Evolutionary conservation across 371 early-diverging fungal species (phyloP).

Genomic region (Parasitella parasitica): DNA sequence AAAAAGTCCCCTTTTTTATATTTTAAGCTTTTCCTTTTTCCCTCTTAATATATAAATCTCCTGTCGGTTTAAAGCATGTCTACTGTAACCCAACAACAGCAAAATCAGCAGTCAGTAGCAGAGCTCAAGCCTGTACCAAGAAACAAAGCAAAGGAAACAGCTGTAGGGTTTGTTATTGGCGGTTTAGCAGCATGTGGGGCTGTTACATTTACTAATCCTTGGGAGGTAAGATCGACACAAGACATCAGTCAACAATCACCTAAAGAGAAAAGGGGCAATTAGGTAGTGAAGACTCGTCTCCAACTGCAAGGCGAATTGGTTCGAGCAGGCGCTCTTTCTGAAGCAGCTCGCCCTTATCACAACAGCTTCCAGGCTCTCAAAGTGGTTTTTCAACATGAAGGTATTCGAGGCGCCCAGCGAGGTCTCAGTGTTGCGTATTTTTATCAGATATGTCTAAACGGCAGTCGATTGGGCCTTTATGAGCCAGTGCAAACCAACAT

Average conservation of each 20-base stretch:
- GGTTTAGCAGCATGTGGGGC: slow-evolving; percentile 87
- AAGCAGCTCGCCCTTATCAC: slow-evolving; percentile 66
- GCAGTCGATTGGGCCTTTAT: slow-evolving; percentile 88
- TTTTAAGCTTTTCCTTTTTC: not conserved
- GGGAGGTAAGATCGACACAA: slow-evolving; percentile 65
- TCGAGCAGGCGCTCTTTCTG: slow-evolving; percentile 48
- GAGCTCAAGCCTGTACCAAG: not conserved
- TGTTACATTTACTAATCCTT: slow-evolving; percentile 93
- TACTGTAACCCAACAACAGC: not conserved
- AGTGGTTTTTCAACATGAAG: slow-evolving; percentile 81
- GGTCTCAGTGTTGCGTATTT: slow-evolving; percentile 91
- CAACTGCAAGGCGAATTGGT: slow-evolving; percentile 94
- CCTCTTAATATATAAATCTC: not conserved
- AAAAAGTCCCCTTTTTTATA: not conserved
- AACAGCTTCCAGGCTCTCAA: slow-evolving; percentile 78
- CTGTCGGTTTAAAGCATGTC: not conserved
- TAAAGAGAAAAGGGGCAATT: not conserved
- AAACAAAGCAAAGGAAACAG: slow-evolving; percentile 32
- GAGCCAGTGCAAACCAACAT: slow-evolving; percentile 63
- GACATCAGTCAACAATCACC: not conserved
- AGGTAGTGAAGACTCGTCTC: slow-evolving; percentile 94
- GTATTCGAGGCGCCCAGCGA: slow-evolving; percentile 84
- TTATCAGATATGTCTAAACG: slow-evolving; percentile 93
- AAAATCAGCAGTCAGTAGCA: not conserved
- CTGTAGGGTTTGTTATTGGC: slow-evolving; percentile 70